Percentiles rank a stretch among this genome's conserved stretches.
Evolutionary conservation across 2,329 filamentous ascomycete genomes (phyloP).

Genomic region (Capronia americana): DNA sequence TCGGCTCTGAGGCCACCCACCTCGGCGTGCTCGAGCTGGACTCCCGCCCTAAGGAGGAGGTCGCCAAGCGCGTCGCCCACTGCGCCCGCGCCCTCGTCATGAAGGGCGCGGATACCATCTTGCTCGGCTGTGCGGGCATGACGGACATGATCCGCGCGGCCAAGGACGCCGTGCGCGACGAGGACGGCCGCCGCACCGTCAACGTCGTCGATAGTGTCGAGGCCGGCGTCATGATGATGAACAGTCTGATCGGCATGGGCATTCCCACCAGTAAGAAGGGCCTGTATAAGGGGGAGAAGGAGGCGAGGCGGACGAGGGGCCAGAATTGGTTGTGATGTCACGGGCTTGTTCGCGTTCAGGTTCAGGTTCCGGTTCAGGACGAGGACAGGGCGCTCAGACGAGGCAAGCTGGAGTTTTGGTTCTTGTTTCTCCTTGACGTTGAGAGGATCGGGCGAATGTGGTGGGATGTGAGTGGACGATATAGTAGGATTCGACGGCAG

Average conservation of each 20-base stretch:
- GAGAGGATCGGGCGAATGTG: not conserved
- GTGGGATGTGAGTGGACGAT: not conserved
- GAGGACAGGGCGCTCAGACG: too few species aligned
- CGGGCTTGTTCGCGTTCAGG: too few species aligned
- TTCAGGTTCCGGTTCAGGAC: too few species aligned
- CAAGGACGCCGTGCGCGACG: conserved; percentile 54
- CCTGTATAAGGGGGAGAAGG: conserved; percentile 42
- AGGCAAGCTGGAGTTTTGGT: too few species aligned
- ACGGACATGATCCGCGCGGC: conserved; percentile 54
- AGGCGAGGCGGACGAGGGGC: conserved; percentile 39
- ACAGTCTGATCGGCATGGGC: conserved; percentile 41
- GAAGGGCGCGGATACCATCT: conserved; percentile 52
- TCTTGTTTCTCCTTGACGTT: too few species aligned
- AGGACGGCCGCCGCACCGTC: conserved; percentile 44
- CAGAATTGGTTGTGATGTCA: conserved; percentile 41
- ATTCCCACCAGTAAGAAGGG: conserved; percentile 44
- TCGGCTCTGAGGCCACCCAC: conserved; percentile 51
- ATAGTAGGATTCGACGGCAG: not conserved
- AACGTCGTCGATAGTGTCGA: conserved; percentile 61
- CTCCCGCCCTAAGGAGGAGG: conserved; percentile 45
- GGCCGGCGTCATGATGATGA: conserved; percentile 47
- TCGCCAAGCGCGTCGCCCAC: conserved; percentile 48
- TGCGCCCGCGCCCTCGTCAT: conserved; percentile 50
- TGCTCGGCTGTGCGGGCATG: conserved; percentile 59
- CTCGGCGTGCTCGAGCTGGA: conserved; percentile 56